Base-by-base conservation (phyloP, 352 stramenopile species). In the Pythium graminicola region DNA sequence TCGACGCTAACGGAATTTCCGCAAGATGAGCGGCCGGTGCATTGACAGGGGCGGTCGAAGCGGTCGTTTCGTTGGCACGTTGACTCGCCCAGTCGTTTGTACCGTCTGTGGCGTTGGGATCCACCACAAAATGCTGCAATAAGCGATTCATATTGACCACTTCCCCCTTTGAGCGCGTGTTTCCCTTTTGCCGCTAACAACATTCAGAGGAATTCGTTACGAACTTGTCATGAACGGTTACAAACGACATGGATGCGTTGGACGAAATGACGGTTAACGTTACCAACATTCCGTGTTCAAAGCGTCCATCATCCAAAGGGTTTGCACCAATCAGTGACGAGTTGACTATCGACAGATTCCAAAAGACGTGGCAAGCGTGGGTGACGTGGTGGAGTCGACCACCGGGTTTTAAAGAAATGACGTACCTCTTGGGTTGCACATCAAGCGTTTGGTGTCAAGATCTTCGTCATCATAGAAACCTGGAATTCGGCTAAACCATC, bases 51-150 rank as follows among this genome's bases (percentile, higher is more conserved):
- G 57, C 41, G 8, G 33, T 36, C 31, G n/a, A 13, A 28, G 38
- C 28, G 50, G 19, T 8, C 2, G 19, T 38, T 28, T 69, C 54
- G 22, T 63, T 32, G 27, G 39, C 57, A 22, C 58, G 48, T 38
- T 60, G 58, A 20, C 35, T 64, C 3, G 43, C 42, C 57, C 57
- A 64, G 57, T 64, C 57, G 39, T 14, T 28, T 6, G 38, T 29
- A 16, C 48, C 55, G 32, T 42, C 44, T 9, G 17, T 38, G 22
- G 10, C 39, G 13, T 57, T 38, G 33, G 32, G 6, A 44, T 65
- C 59, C 32, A 55, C 71, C 42, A 81, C 70, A 57, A 82, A 85
- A 51, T 65, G 69, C 74, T 85, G 74, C 20, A 85, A 65, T 50
- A 85, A 58, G 11, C 74, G 60, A 54, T 82, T 85, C 74, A 85